Base-by-base conservation (phyloP, 1,284 basidiomycete species). In the Stereum hirsutum region DNA sequence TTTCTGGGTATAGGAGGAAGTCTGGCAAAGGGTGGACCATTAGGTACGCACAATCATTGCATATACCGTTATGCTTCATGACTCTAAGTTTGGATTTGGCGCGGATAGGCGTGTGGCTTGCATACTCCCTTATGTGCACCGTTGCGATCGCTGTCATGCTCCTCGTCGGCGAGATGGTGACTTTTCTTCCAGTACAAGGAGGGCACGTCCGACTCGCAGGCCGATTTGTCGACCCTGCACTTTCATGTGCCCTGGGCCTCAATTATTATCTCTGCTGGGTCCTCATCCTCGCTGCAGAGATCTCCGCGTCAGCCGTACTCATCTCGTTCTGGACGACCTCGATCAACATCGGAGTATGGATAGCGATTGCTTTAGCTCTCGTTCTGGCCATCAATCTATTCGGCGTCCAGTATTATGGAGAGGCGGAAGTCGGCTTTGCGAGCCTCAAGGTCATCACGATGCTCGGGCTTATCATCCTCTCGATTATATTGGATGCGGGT, bases 391-490 rank as follows among this genome's bases (percentile, higher is more conserved):
- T 35, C 11, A 35, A 35, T 20, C 17, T 35, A 20, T 19, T 35
- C 17, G 33, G 33, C 17, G 33, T 17, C 10, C 10, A 19, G 14
- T 12, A n/a, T 19, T 83, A 81, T 53, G 82, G 82, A 47, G 84
- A 88, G 59, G 74, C 74, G 12, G 85, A 89, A 59, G 88, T 89
- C 54, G 64, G 80, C 32, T 84, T 81, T 53, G 79, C 77, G 7
- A 82, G 82, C 6, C 82, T 89, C 62, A 89, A 90, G 62, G 81
- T 90, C 17, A 62, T 89, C 41, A 86, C 85, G 3, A 86, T 89
- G 51, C 69, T 21, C 49, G 57, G 62, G 6, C 61, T 72, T 30
- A 65, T 72, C 46, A 70, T 78, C 49, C 63, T 75, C 39, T 74
- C 75, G 42, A 68, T 78, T 50, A 72, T 88, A 14, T 67, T 89